A percentile compares a stretch with the other conserved stretches of the same genome.
Conservation (phyloP, 106 monocot genomes). For the Acorus gramineus region DNA sequence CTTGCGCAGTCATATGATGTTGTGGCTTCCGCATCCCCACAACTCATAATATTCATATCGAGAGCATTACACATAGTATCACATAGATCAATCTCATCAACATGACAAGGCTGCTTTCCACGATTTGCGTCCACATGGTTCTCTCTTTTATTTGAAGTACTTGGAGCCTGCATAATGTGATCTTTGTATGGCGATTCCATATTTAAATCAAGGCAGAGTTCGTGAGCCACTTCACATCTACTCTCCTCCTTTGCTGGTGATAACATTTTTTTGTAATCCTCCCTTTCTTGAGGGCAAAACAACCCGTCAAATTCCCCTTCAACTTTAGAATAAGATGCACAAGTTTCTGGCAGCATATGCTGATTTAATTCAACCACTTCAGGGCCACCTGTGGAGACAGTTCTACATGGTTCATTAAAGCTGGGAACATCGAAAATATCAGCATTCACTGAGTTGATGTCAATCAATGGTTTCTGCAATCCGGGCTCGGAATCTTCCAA, state of each 20-base stretch:
- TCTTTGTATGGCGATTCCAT: constrained; percentile 10
- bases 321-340: neutral
- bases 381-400: neutral
- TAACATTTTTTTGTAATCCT: neutral
- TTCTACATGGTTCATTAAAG: neutral
- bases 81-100: too few species aligned
- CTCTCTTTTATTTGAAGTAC: too few species aligned
- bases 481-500: constrained; percentile 6
- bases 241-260: neutral
- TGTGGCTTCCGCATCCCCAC: neutral
- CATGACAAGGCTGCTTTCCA: too few species aligned
- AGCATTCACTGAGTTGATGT: constrained; percentile 10
- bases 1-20: constrained; percentile 11
- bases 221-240: neutral
- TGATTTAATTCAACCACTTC: neutral
- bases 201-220: constrained; percentile 18
- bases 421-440: constrained; percentile 1
- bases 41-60: neutral
- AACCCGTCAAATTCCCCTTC: constrained; percentile 2
- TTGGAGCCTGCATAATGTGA: too few species aligned
- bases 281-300: neutral
- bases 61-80: too few species aligned
- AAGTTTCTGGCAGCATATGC: neutral
- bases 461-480: constrained; percentile 5
- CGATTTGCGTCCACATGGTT: too few species aligned